phyloP scores from a whole-genome alignment of 257 asterid species.

The Fraxinus pennsylvanica region DNA sequence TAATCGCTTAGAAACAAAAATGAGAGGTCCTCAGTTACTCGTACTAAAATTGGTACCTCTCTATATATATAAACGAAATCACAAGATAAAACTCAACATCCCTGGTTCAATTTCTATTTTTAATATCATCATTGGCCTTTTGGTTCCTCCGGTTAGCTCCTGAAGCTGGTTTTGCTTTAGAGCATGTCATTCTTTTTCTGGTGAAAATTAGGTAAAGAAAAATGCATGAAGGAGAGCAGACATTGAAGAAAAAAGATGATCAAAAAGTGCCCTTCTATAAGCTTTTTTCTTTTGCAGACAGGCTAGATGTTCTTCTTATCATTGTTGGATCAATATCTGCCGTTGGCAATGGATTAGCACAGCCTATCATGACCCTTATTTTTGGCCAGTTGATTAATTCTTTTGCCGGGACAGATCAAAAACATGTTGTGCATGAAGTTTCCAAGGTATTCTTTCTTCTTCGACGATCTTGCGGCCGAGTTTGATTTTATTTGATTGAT shows the following conservation, averaged over 20 bases:
- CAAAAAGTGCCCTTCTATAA: constrained; percentile 48
- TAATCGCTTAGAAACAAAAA: neutral
- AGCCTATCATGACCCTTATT: constrained; percentile 71
- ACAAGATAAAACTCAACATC: neutral
- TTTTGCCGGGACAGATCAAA: constrained; percentile 37
- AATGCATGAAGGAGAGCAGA: neutral
- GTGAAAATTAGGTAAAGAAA: neutral
- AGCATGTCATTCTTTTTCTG: neutral
- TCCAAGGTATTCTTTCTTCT: constrained; percentile 38
- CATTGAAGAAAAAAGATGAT: constrained; percentile 26
- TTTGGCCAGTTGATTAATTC: constrained; percentile 67
- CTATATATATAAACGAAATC: neutral
- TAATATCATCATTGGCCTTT: neutral
- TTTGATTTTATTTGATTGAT: neutral
- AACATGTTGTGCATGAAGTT: constrained; percentile 47
- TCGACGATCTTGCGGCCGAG: neutral
- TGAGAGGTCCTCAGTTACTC: neutral
- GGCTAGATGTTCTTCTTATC: constrained; percentile 46
- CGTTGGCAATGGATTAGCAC: constrained; percentile 56
- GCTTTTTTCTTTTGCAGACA: constrained; percentile 66
- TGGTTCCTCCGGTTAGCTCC: neutral
- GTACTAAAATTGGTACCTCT: neutral
- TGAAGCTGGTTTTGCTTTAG: neutral
- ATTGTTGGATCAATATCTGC: constrained; percentile 55
- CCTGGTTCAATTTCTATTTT: neutral